phyloP scores from a whole-genome alignment of 179 eudicot species.

The Drosera spatulata region DNA sequence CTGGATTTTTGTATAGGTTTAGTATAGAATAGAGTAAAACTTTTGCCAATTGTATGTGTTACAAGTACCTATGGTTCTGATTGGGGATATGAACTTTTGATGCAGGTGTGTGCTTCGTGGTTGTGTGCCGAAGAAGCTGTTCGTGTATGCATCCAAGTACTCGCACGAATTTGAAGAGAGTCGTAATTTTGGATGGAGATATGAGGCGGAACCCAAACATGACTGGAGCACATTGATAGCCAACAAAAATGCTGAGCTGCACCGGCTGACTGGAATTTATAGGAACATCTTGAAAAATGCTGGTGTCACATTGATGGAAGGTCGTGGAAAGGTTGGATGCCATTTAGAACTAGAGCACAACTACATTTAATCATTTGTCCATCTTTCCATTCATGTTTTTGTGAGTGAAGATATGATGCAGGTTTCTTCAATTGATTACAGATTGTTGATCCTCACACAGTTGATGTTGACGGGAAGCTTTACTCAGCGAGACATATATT shows the following conservation, averaged over 20 bases:
- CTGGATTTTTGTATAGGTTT: no score
- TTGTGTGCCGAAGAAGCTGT: slow-evolving; percentile 93
- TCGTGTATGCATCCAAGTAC: slow-evolving; percentile 85
- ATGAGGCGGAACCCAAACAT: slow-evolving; percentile 83
- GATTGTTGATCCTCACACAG: slow-evolving; percentile 94
- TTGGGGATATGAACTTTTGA: not conserved
- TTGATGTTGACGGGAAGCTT: slow-evolving; percentile 83
- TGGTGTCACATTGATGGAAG: slow-evolving; percentile 71
- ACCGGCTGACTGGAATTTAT: slow-evolving; percentile 86
- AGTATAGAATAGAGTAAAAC: no score
- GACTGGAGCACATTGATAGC: slow-evolving; percentile 96
- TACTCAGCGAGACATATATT: slow-evolving; percentile 78
- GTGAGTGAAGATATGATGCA: not conserved
- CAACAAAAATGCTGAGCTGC: slow-evolving; percentile 94
- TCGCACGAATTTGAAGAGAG: slow-evolving; percentile 95
- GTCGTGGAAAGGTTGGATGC: slow-evolving; percentile 88
- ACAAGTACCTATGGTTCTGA: no score
- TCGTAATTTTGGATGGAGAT: slow-evolving; percentile 88
- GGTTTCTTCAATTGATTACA: slow-evolving; percentile 10
- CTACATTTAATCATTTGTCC: no score
- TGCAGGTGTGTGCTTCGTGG: slow-evolving; percentile 94
- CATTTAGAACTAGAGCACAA: no score
- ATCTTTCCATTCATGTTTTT: no score
- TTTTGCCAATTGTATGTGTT: no score
- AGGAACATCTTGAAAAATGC: slow-evolving; percentile 74